Evolutionary conservation across 352 stramenopile genomes (phyloP).

Genomic region (Aphanomyces cochlioides): DNA sequence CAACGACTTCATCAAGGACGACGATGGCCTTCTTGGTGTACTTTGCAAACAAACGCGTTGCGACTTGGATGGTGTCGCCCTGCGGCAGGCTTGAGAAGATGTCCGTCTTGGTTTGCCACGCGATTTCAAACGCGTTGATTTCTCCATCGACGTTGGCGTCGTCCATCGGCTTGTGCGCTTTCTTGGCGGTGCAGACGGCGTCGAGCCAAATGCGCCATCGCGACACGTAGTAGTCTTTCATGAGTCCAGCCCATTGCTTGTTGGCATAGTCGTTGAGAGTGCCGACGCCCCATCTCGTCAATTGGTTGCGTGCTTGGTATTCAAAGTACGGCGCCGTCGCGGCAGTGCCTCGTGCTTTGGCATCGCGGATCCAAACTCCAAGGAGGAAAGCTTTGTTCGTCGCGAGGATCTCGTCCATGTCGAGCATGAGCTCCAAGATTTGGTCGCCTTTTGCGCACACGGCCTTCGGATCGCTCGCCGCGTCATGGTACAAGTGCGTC

Average conservation of each 20-base stretch:
- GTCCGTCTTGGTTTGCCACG: constrained; percentile 52
- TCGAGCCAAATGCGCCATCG: constrained; percentile 70
- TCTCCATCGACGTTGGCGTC: constrained; percentile 42
- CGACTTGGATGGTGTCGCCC: constrained; percentile 7
- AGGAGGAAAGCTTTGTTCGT: constrained; percentile 70
- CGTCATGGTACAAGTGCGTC: constrained; percentile 46
- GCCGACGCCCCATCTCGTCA: constrained; percentile 66
- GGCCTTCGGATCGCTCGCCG: constrained; percentile 35
- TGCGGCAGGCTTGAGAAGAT: not conserved
- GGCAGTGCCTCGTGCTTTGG: constrained; percentile 38
- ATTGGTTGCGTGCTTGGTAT: constrained; percentile 77
- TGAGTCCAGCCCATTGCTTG: constrained; percentile 71
- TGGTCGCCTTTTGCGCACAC: constrained; percentile 44
- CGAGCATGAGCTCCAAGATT: constrained; percentile 49
- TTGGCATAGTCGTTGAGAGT: constrained; percentile 66
- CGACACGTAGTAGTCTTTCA: constrained; percentile 59
- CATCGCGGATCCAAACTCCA: constrained; percentile 65
- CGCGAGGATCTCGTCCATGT: constrained; percentile 59
- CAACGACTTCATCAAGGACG: no score
- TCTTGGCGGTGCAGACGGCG: constrained; percentile 63
- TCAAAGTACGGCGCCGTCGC: constrained; percentile 55
- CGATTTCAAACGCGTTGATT: constrained; percentile 60
- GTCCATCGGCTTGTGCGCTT: constrained; percentile 50
- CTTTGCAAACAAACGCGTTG: constrained; percentile 11
- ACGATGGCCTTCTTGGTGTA: not conserved